Evolutionary conservation across 352 stramenopile genomes (phyloP), one percentile per base, ranked within the genome.

Genomic region (Pythium dissimile): DNA sequence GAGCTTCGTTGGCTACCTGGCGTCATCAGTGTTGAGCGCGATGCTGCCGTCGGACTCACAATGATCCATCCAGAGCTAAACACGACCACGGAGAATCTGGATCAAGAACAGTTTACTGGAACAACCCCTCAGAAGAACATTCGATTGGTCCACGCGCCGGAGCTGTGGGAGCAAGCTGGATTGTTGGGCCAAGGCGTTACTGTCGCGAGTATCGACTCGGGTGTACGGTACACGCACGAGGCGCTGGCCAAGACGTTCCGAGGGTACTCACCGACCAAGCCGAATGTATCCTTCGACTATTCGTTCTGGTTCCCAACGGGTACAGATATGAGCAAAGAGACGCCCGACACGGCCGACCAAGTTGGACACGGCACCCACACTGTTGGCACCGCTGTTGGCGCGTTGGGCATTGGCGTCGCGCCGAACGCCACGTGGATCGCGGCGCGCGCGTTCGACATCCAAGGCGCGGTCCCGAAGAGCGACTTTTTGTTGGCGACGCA

Each of bases 341-440:
- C 75, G 16, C 70, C 77, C 0, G 80, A 90, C 55, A 86, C 75
- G 5, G 80, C 78, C 23, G 80, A 90, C 62, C 34, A 72, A 38
- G 80, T 91, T 3, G 80, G 80, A 3, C 80, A 91, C 63, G 80
- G 80, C 11, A 88, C 77, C 1, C 80, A 90, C 52, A 88, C 75
- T 0, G 75, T 90, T 53, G 80, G 80, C 0, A 86, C 80, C 2
- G 76, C 68, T 10, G 73, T 86, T 1, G 80, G 80, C 8, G 31
- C 53, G 0, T 69, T 70, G 27, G 80, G 78, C 9, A 69, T 91
- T 26, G 80, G 80, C 3, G 50, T 89, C n/a, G 80, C 80, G 13
- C 80, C 80, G 0, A 47, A 71, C 9, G 72, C 78, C 4, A 86
- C 69, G 48, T 91, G 80, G 80, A 88, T 91, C 59, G 79, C 80